Evolutionary conservation across 2,329 filamentous ascomycete genomes (phyloP), one percentile per base, ranked within the genome.

Genomic region (Bimuria novae-zelandiae): DNA sequence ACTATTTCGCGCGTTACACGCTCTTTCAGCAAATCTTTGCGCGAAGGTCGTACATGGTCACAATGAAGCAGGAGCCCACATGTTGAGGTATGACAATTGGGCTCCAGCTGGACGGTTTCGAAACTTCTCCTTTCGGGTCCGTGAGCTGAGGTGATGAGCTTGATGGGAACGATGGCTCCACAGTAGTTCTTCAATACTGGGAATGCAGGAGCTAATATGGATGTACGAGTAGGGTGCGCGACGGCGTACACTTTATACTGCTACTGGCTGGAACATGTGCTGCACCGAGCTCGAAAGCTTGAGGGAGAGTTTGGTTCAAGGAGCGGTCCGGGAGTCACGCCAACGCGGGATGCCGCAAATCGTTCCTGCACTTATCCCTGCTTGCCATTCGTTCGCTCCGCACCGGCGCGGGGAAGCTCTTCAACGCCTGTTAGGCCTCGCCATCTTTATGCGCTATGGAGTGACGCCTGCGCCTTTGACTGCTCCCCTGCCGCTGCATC

Each of bases 21-120:
- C 48, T 55, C 53, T 49, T 55, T 62, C 51, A 62, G 48, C 53
- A 60, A 47, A 61, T 43, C 49, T 56, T 59, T 51, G 49, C 48
- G 44, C 44, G 53, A 52, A 39, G 49, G 53, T 59, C 35, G 59
- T 54, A 60, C 64, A 65, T 67, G 51, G 50, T 57, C 56, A 40
- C 25, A 8, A 32, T 30, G 17, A 6, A 43, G 19, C 41, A 14
- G n/a, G 8, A 6, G 22, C 22, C 32, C 43, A 46, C 43, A 22
- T 35, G 22, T 7, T 35, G 21, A 36, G 43, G 32, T 36, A 27
- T 46, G 43, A 36, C 43, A 32, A 22, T 36, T 46, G 43, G 29
- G 29, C 27, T 33, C 29, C 29, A 45, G 14, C 33, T 16, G 33
- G n/a, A 36, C 16, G 32, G 14, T 32, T 43, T 7, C n/a, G 25